Evolutionary conservation across 495 filamentous ascomycete species (phyloP).

Genomic region (Xylaria scruposa): DNA sequence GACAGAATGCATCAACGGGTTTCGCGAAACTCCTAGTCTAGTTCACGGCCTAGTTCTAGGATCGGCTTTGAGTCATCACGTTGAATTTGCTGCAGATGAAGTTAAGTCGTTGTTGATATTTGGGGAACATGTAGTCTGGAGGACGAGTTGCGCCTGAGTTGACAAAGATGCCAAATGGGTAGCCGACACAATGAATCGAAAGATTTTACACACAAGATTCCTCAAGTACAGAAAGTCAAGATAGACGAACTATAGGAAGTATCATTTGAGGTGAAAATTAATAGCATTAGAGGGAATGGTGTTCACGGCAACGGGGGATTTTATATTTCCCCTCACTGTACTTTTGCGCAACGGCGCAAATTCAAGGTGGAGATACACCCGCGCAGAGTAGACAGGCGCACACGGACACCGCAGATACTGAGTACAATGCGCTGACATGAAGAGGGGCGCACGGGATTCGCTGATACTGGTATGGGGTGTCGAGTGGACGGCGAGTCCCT

Average conservation of each 20-base stretch:
- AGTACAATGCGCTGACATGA: neutral
- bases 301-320: slow-evolving; percentile 8
- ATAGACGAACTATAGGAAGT: neutral
- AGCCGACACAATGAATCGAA: neutral
- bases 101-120: neutral
- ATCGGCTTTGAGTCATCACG: slow-evolving; percentile 22
- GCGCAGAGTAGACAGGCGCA: slow-evolving; percentile 14
- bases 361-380: slow-evolving; percentile 36
- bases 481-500: neutral
- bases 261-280: neutral
- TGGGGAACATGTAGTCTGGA: neutral
- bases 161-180: neutral
- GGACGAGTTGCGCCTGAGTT: neutral
- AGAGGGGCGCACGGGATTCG: neutral
- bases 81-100: slow-evolving; percentile 1
- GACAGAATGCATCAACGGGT: slow-evolving; percentile 39
- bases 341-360: slow-evolving; percentile 43
- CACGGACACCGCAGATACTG: slow-evolving; percentile 10
- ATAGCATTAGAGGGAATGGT: neutral
- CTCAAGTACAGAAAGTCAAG: neutral
- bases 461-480: neutral
- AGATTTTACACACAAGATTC: neutral
- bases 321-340: slow-evolving; percentile 31
- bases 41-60: slow-evolving; percentile 27
- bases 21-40: slow-evolving; percentile 35